These are phyloP conservation scores for Agaricus bisporus DNA, from an alignment of 768 basidiomycete genomes.

Conservation along the genomic window DNA sequence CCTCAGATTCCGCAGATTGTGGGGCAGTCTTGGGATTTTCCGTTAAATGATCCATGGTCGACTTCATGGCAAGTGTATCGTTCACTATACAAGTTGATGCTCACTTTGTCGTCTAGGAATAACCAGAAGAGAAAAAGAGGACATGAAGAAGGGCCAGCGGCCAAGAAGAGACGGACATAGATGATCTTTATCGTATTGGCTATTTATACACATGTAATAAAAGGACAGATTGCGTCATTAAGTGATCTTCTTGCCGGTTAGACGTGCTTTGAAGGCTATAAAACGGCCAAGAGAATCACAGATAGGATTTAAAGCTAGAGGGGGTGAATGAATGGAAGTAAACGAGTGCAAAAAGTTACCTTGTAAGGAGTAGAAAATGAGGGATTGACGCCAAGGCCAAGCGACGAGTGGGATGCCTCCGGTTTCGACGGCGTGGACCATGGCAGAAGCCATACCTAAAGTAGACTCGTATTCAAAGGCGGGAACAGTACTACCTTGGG, in stretches of 20 bases:
- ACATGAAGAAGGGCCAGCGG: too few relatives aligned
- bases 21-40: too few relatives aligned
- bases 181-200: too few relatives aligned
- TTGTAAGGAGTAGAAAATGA: constrained; percentile 19
- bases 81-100: not conserved
- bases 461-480: constrained; percentile 15
- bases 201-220: too few relatives aligned
- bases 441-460: constrained; percentile 17
- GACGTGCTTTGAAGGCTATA: constrained; percentile 15
- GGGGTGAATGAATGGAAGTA: too few relatives aligned
- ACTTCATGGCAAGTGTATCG: too few relatives aligned
- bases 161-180: too few relatives aligned
- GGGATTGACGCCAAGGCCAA: constrained; percentile 19
- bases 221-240: constrained; percentile 2
- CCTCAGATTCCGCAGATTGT: too few relatives aligned
- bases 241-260: constrained; percentile 20
- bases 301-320: too few relatives aligned
- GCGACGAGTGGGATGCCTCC: constrained; percentile 21
- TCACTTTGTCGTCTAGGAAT: not conserved
- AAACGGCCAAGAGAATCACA: not conserved
- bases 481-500: constrained; percentile 18
- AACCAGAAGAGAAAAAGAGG: not conserved
- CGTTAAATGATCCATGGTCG: too few relatives aligned
- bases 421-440: constrained; percentile 20
- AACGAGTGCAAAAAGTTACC: constrained; percentile 10